phyloP scores from a whole-genome alignment of 2,329 filamentous ascomycete genomes.

The Ascochyta koolunga region DNA sequence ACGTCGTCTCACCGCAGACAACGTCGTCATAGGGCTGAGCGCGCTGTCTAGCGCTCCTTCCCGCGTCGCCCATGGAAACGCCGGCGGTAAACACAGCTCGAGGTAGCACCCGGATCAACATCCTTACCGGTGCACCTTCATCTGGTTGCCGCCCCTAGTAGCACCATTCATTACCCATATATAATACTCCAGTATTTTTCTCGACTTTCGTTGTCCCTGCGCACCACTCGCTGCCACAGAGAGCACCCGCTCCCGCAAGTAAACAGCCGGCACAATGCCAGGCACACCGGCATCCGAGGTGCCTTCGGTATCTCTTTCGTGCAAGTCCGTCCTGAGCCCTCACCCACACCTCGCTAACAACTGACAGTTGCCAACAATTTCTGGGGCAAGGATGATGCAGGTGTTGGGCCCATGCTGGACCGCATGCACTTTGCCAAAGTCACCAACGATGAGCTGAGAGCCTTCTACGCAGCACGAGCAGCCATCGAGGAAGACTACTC shows the following conservation, averaged over 20 bases:
- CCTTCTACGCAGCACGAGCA: conserved; percentile 89
- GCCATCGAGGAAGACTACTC: conserved; percentile 97
- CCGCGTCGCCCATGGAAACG: conserved; percentile 33
- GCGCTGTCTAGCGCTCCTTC: conserved; percentile 26
- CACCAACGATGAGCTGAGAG: conserved; percentile 84
- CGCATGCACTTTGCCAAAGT: conserved; percentile 95
- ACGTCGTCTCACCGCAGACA: conserved; percentile 14
- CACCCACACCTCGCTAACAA: conserved; percentile 39
- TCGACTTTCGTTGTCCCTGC: conserved; percentile 22
- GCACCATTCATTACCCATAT: conserved; percentile 15
- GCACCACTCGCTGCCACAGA: conserved; percentile 14
- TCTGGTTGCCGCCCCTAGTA: conserved; percentile 25
- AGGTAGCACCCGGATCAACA: conserved; percentile 1
- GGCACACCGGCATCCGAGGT: conserved; percentile 61
- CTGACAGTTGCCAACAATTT: conserved; percentile 95
- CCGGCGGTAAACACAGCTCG: conserved; percentile 28
- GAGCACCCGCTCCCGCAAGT: conserved; percentile 28
- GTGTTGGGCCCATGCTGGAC: conserved; percentile 86
- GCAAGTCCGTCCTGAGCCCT: conserved; percentile 51
- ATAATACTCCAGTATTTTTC: conserved; percentile 22
- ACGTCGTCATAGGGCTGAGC: conserved; percentile 23
- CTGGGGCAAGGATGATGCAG: conserved; percentile 98
- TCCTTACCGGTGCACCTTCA: conserved; percentile 35
- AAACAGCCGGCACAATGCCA: conserved; percentile 59
- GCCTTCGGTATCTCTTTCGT: conserved; percentile 71